Conservation (phyloP, 495 filamentous ascomycete genomes). For the Annulohypoxylon moriforme region DNA sequence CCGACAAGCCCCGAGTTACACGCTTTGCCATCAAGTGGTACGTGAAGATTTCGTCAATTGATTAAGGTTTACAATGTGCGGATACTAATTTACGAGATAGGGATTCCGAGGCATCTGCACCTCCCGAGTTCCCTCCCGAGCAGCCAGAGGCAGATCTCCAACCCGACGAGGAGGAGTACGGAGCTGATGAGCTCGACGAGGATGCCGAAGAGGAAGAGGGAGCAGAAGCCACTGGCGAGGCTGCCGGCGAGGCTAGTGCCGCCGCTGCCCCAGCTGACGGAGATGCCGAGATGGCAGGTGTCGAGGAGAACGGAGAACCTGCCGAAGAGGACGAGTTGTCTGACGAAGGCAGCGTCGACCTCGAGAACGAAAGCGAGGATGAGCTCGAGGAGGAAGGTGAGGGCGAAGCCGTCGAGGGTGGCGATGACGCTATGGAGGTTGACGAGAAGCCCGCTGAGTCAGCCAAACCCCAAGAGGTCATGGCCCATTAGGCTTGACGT, state of each 20-base stretch:
- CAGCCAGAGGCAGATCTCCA: conserved; percentile 92
- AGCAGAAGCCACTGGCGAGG: conserved; percentile 57
- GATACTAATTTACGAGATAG: conserved; percentile 59
- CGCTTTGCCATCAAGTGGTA: conserved; percentile 99
- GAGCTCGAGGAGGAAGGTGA: conserved; percentile 89
- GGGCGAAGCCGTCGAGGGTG: conserved; percentile 73
- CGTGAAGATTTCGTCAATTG: conserved; percentile 35
- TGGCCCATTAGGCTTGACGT: conserved; percentile 24
- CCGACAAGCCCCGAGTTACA: conserved; percentile 96
- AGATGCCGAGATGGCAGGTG: conserved; percentile 87
- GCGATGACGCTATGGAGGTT: conserved; percentile 86
- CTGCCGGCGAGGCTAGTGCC: conserved; percentile 54
- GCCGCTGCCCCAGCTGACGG: conserved; percentile 63
- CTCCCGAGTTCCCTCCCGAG: conserved; percentile 94
- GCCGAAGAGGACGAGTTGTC: conserved; percentile 79
- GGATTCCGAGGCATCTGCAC: conserved; percentile 96
- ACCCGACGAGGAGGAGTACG: conserved; percentile 89
- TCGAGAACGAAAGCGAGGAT: conserved; percentile 88
- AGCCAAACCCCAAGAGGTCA: conserved; percentile 37
- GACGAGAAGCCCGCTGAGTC: conserved; percentile 61
- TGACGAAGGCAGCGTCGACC: conserved; percentile 92
- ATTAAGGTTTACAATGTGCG: background rate
- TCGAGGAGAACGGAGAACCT: conserved; percentile 63
- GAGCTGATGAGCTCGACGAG: conserved; percentile 82
- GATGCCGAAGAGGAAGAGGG: conserved; percentile 67